Evolutionary conservation across 192 early-diverging fungal species (phyloP).

Genomic region (Entomortierella lignicola): DNA sequence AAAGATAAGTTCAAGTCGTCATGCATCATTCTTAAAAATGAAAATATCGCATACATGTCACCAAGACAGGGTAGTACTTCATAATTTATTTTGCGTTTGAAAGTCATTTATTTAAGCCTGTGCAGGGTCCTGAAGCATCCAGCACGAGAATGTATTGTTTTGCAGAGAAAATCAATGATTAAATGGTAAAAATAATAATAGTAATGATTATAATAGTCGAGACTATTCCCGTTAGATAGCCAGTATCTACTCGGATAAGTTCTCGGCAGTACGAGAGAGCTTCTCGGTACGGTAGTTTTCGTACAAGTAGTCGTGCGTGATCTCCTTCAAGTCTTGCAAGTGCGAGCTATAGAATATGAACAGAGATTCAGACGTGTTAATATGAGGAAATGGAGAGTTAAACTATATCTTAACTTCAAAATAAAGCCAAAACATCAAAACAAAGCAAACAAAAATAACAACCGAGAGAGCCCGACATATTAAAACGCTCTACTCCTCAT

Average conservation of each 20-base stretch:
- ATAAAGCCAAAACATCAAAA: constrained; percentile 5
- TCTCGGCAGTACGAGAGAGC: constrained; percentile 67
- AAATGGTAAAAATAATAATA: not conserved
- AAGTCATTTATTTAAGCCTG: not conserved
- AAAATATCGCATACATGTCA: too few relatives aligned
- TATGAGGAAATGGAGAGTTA: not conserved
- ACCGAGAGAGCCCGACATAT: constrained; percentile 7
- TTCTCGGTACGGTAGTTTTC: constrained; percentile 95
- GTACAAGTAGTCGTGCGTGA: constrained; percentile 95
- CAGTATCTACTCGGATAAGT: constrained; percentile 53
- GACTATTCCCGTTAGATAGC: not conserved
- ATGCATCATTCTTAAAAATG: too few relatives aligned
- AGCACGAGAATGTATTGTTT: not conserved
- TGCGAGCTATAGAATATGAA: constrained; percentile 80
- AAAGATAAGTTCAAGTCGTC: too few relatives aligned
- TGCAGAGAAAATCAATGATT: not conserved
- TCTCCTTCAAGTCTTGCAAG: constrained; percentile 96
- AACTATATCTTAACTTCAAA: not conserved
- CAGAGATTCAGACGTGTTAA: not conserved
- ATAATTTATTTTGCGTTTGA: too few relatives aligned
- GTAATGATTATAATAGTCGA: not conserved
- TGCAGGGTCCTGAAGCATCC: not conserved
- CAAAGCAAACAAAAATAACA: constrained; percentile 3
- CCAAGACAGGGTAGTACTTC: too few relatives aligned
- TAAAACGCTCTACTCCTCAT: constrained; percentile 5